Evolutionary conservation across 352 stramenopile species (phyloP), one percentile per base, ranked within the genome.

Genomic region (Lagenidium sp.): DNA sequence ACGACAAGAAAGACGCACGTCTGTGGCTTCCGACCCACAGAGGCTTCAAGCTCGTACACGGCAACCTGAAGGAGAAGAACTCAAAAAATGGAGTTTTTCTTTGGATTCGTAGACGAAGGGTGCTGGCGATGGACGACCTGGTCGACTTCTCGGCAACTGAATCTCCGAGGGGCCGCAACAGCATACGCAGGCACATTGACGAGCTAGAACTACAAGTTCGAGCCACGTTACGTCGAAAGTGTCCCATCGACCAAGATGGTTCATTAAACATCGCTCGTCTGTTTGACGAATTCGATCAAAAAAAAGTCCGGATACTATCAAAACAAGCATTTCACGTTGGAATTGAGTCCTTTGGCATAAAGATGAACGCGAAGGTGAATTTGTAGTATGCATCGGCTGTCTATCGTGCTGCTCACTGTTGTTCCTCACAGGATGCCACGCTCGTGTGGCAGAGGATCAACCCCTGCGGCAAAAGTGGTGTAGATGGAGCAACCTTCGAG

Each of bases 331-430:
- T 67, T 6, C 51, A 71, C 7, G 45, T 48, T 32, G 76, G 76
- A 0, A 68, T 86, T 32, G 68, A 85, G 39, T 64, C 60, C 11
- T 83, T 85, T 48, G 76, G 76, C 4, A 81, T 88, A 39, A 86
- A 85, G 48, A 80, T 85, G 57, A 36, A 65, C 59, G 70, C 78
- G 23, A 88, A 85, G 73, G 76, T n/a, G n/a, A n/a, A n/a, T 87
- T 50, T 7, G 54, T 4, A 11, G 16, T 12, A 5, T 41, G n/a
- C n/a, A n/a, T n/a, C n/a, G n/a, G n/a, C n/a, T n/a, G n/a, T n/a
- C n/a, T n/a, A n/a, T n/a, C n/a, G n/a, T n/a, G n/a, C n/a, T n/a
- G n/a, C n/a, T n/a, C n/a, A n/a, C n/a, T n/a, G n/a, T n/a, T n/a
- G n/a, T n/a, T n/a, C n/a, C n/a, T n/a, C n/a, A 40, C 22, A 85